A percentile compares a stretch with the other conserved stretches of the same genome.
These are phyloP conservation scores for Casuarina cunninghamiana DNA, from an alignment of 306 rosid genomes.

Conservation along the genomic window DNA sequence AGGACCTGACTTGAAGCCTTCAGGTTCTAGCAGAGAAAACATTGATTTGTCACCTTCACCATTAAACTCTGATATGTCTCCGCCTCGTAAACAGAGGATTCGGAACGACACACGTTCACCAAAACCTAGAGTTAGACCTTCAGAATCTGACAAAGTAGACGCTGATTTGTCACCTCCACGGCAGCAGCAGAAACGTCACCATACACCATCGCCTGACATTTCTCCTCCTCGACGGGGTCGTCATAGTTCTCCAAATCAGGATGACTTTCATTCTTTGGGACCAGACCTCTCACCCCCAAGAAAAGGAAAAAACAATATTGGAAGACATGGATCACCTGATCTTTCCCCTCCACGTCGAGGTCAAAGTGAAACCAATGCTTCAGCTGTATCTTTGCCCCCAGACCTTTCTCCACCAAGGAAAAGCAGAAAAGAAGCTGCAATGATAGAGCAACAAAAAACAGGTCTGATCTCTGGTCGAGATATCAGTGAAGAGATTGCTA, in stretches of 20 bases:
- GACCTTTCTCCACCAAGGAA: constrained; percentile 77
- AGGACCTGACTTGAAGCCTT: constrained; percentile 39
- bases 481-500: constrained; percentile 69
- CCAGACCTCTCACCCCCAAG: constrained; percentile 73
- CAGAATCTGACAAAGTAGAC: constrained; percentile 24
- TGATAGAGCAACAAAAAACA: constrained; percentile 46
- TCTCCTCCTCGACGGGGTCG: constrained; percentile 50
- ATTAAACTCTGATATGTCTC: constrained; percentile 36
- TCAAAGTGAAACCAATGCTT: constrained; percentile 28
- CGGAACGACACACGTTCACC: constrained; percentile 65
- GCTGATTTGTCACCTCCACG: constrained; percentile 57
- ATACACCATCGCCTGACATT: constrained; percentile 32
- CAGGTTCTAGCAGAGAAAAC: constrained; percentile 26
- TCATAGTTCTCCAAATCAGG: constrained; percentile 39
- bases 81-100: constrained; percentile 35
- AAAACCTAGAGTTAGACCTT: constrained; percentile 37
- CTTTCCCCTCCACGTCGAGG: constrained; percentile 25
- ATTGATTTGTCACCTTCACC: constrained; percentile 56
- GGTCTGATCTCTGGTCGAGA: constrained; percentile 80
- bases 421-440: constrained; percentile 42
- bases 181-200: constrained; percentile 24
- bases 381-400: constrained; percentile 32
- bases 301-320: constrained; percentile 44
- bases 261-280: constrained; percentile 29
- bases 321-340: constrained; percentile 28